Conservation (phyloP, 495 filamentous ascomycete genomes). For the Penicillium riverlandense region DNA sequence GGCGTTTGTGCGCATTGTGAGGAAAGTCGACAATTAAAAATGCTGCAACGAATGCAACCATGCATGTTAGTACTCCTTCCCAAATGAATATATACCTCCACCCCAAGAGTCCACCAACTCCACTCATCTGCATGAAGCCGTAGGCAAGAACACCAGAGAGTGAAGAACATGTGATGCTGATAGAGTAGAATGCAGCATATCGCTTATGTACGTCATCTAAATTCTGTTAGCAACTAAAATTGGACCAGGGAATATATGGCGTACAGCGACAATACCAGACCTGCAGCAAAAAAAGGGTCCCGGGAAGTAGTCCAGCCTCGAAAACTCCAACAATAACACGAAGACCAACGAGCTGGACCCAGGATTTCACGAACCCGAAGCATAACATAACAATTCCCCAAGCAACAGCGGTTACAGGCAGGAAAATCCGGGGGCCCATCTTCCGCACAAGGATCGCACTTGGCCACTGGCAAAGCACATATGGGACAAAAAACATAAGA, state of each 20-base stretch:
- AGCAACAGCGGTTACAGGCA: no score
- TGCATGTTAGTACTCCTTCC: slow-evolving; percentile 1
- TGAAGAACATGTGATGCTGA: slow-evolving; percentile 44
- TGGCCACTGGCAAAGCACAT: slow-evolving; percentile 15
- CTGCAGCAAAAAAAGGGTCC: slow-evolving; percentile 6
- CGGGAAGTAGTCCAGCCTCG: slow-evolving; percentile 39
- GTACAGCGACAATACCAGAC: slow-evolving; percentile 8
- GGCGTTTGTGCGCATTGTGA: no score
- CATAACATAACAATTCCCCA: no score
- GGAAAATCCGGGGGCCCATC: no score
- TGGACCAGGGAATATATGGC: neutral
- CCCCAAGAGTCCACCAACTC: slow-evolving; percentile 30
- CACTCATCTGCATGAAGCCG: slow-evolving; percentile 44
- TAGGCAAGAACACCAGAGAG: slow-evolving; percentile 52
- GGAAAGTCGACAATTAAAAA: no score
- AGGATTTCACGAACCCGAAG: slow-evolving; percentile 45
- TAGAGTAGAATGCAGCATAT: slow-evolving; percentile 49
- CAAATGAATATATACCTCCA: slow-evolving; percentile 46
- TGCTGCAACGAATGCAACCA: no score
- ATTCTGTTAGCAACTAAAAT: neutral
- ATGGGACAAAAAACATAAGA: neutral
- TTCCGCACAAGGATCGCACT: no score
- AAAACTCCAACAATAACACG: slow-evolving; percentile 49
- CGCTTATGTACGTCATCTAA: slow-evolving; percentile 40
- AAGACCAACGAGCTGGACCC: slow-evolving; percentile 37